These are phyloP conservation scores for Croton setiger DNA, from an alignment of 441 rosid species.

Conservation along the genomic window DNA sequence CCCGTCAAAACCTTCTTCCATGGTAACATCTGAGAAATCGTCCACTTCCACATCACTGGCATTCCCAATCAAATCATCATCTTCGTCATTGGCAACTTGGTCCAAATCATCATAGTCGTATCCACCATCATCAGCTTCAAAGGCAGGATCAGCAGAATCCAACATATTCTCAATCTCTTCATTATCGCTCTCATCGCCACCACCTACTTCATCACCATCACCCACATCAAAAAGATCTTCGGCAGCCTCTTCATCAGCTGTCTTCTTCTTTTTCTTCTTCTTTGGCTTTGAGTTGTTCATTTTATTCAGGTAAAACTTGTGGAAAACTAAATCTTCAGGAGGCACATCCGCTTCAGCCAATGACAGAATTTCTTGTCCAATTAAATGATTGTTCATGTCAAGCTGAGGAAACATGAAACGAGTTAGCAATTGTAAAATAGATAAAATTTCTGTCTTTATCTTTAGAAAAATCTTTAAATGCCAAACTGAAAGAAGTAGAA, in stretches of 20 bases:
- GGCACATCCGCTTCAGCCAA: slow-evolving; percentile 82
- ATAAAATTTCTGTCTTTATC: background rate
- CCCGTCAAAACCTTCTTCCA: slow-evolving; percentile 41
- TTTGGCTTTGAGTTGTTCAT: slow-evolving; percentile 62
- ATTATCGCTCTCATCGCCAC: slow-evolving; percentile 80
- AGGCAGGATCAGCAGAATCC: slow-evolving; percentile 53
- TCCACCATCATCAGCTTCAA: slow-evolving; percentile 51
- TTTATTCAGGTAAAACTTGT: slow-evolving; percentile 82
- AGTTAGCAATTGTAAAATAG: slow-evolving; percentile 8
- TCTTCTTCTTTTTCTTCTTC: slow-evolving; percentile 81
- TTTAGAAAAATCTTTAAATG: background rate
- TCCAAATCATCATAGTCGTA: slow-evolving; percentile 82
- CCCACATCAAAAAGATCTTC: slow-evolving; percentile 65
- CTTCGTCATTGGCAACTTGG: slow-evolving; percentile 60
- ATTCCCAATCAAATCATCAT: slow-evolving; percentile 61
- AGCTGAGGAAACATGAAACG: slow-evolving; percentile 41
- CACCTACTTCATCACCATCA: slow-evolving; percentile 51
- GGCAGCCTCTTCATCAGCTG: slow-evolving; percentile 64
- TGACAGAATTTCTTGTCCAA: slow-evolving; percentile 77
- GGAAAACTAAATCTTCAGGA: slow-evolving; percentile 90
- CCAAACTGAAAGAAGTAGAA: background rate
- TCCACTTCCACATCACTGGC: slow-evolving; percentile 68
- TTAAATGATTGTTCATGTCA: slow-evolving; percentile 71
- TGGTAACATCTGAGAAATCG: slow-evolving; percentile 34
- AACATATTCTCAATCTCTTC: slow-evolving; percentile 83